These are phyloP conservation scores for Penicillium coffeae DNA, from an alignment of 495 filamentous ascomycete genomes.

Conservation along the genomic window DNA sequence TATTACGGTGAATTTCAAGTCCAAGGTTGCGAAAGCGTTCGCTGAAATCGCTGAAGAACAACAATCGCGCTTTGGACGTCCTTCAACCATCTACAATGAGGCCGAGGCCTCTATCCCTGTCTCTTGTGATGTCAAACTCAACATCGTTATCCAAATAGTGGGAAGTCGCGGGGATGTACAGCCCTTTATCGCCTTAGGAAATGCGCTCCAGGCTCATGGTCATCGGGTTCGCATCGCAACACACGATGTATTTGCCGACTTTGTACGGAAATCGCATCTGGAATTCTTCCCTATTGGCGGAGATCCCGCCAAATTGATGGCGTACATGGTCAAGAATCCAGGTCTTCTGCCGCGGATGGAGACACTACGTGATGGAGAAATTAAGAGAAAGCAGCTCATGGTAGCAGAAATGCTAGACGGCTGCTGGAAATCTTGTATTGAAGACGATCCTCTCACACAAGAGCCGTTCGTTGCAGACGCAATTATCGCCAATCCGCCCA, in stretches of 20 bases:
- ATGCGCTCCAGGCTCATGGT: constrained; percentile 41
- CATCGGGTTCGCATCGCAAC: constrained; percentile 62
- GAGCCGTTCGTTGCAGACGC: constrained; percentile 60
- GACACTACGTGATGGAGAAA: constrained; percentile 43
- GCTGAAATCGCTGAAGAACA: constrained; percentile 12
- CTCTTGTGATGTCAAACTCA: constrained; percentile 25
- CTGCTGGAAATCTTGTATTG: constrained; percentile 62
- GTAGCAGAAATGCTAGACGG: constrained; percentile 61
- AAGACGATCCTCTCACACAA: constrained; percentile 34
- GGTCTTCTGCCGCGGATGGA: constrained; percentile 47
- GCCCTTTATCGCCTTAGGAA: constrained; percentile 52
- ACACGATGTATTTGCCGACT: constrained; percentile 56
- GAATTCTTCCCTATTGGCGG: constrained; percentile 65
- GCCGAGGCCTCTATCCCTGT: background rate
- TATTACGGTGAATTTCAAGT: constrained; percentile 24
- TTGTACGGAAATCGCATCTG: constrained; percentile 50
- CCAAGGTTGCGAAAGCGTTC: constrained; percentile 16
- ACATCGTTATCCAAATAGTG: constrained; percentile 53
- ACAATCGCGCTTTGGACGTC: background rate
- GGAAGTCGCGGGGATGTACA: constrained; percentile 54
- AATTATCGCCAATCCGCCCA: constrained; percentile 66
- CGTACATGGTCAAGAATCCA: constrained; percentile 55
- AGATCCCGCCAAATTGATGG: constrained; percentile 61
- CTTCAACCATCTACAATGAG: constrained; percentile 4
- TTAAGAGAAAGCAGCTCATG: constrained; percentile 40